Evolutionary conservation across 106 monocot species (phyloP).

Genomic region (Platanthera zijinensis): DNA sequence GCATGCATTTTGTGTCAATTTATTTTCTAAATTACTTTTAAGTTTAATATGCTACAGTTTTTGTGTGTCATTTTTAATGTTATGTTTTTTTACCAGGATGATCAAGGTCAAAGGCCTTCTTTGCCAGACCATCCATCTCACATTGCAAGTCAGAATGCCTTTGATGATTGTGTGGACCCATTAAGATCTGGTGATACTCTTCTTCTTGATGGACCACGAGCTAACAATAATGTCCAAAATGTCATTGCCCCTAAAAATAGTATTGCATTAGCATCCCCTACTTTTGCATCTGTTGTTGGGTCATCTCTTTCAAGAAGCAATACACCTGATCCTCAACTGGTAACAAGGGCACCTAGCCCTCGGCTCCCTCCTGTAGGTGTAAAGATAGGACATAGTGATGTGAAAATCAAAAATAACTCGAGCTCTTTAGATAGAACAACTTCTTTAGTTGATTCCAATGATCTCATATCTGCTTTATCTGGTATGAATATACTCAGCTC

Average conservation of each 20-base stretch:
- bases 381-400: slow-evolving; percentile 34
- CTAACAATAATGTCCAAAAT: slow-evolving; percentile 18
- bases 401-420: slow-evolving; percentile 24
- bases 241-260: slow-evolving; percentile 22
- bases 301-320: slow-evolving; percentile 54
- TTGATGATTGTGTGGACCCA: slow-evolving; percentile 16
- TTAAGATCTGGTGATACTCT: slow-evolving; percentile 16
- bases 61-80: too few relatives aligned
- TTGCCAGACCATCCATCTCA: slow-evolving; percentile 30
- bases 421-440: slow-evolving; percentile 27
- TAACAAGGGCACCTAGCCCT: slow-evolving; percentile 58
- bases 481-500: slow-evolving; percentile 44
- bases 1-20: too few relatives aligned
- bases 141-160: slow-evolving; percentile 25
- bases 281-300: slow-evolving; percentile 64
- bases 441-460: slow-evolving; percentile 29
- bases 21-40: too few relatives aligned
- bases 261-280: slow-evolving; percentile 30
- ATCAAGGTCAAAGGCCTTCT: slow-evolving; percentile 15
- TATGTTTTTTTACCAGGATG: slow-evolving; percentile 26
- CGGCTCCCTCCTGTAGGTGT: slow-evolving; percentile 67
- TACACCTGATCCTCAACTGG: slow-evolving; percentile 64
- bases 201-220: slow-evolving; percentile 21
- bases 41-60: too few relatives aligned
- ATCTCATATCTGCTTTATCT: slow-evolving; percentile 56